phyloP scores from a whole-genome alignment of 805 yeast genomes.

The Candida nemodendra region DNA sequence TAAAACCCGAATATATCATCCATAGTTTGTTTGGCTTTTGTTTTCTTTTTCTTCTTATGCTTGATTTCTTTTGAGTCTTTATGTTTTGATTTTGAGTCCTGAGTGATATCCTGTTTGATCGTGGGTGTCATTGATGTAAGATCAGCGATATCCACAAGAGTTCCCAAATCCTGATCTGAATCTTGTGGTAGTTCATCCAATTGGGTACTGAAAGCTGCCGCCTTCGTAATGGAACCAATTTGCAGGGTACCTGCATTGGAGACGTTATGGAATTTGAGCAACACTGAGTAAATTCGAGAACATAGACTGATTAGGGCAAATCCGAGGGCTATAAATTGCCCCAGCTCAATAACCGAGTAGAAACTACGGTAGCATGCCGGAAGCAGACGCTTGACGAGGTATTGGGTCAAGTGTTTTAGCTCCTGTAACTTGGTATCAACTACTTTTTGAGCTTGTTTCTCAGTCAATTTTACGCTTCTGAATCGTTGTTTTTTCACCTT shows the following conservation, averaged over 20 bases:
- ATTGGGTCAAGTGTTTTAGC: slow-evolving; percentile 16
- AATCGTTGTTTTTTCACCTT: slow-evolving; percentile 6
- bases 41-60: slow-evolving; percentile 39
- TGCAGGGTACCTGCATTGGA: too few relatives aligned
- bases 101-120: too few relatives aligned
- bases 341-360: slow-evolving; percentile 66
- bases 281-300: slow-evolving; percentile 40
- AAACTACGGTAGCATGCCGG: slow-evolving; percentile 57
- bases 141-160: too few relatives aligned
- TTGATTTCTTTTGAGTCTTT: slow-evolving; percentile 5
- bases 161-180: too few relatives aligned
- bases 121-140: too few relatives aligned
- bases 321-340: slow-evolving; percentile 76
- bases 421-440: slow-evolving; percentile 7
- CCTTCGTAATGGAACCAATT: too few relatives aligned
- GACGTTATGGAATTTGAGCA: slow-evolving; percentile 24
- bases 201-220: too few relatives aligned
- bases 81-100: slow-evolving; percentile 9
- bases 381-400: slow-evolving; percentile 37
- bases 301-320: slow-evolving; percentile 60
- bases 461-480: slow-evolving; percentile 11
- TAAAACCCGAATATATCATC: slow-evolving; percentile 71
- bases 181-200: too few relatives aligned
- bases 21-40: slow-evolving; percentile 54
- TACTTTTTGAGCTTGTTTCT: slow-evolving; percentile 4